Conservation (phyloP, 129 eudicot species). For the Tagetes erecta region DNA sequence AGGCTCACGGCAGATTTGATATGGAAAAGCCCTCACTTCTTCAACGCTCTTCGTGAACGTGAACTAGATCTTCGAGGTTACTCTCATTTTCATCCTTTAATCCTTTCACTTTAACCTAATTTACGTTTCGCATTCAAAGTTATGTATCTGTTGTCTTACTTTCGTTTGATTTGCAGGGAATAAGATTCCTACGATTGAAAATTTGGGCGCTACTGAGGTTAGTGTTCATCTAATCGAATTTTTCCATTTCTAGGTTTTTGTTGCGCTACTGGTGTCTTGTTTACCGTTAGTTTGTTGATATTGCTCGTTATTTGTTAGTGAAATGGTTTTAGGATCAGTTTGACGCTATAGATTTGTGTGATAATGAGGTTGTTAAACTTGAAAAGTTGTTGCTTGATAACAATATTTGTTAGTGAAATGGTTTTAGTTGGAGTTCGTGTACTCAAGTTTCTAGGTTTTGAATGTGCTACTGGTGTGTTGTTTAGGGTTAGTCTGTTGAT, state of each 20-base stretch:
- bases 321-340: too few species aligned
- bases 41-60: slow-evolving; percentile 93
- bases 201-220: slow-evolving; percentile 97
- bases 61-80: slow-evolving; percentile 96
- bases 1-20: slow-evolving; percentile 85
- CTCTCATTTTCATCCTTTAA: not conserved
- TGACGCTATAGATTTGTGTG: too few species aligned
- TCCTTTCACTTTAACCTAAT: slow-evolving; percentile 9
- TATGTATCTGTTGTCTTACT: not conserved
- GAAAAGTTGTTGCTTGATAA: too few species aligned
- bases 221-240: slow-evolving; percentile 2
- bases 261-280: too few species aligned
- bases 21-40: slow-evolving; percentile 98
- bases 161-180: slow-evolving; percentile 51
- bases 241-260: slow-evolving; percentile 23
- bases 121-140: not conserved
- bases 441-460: too few species aligned
- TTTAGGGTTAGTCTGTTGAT: too few species aligned
- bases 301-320: too few species aligned
- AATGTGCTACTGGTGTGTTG: too few species aligned
- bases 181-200: slow-evolving; percentile 86
- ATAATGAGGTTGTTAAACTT: too few species aligned
- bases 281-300: too few species aligned
- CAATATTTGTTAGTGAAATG: too few species aligned
- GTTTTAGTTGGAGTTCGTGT: too few species aligned